Percentiles rank a stretch among this genome's conserved stretches.
phyloP scores from a whole-genome alignment of 176 grass and related monocot species.

The Alopecurus myosuroides region DNA sequence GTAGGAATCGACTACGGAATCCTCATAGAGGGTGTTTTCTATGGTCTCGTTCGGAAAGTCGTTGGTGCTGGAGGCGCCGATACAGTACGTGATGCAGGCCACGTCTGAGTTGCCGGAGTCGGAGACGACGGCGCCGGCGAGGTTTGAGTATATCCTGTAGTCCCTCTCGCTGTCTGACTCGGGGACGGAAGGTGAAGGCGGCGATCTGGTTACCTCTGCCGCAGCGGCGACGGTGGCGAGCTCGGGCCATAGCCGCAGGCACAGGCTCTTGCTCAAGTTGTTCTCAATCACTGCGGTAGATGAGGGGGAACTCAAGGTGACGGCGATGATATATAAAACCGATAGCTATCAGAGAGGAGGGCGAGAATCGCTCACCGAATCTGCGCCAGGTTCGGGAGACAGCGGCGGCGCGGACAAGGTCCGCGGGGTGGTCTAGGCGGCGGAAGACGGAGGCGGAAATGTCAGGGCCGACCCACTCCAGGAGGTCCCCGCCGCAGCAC shows the following conservation, averaged over 20 bases:
- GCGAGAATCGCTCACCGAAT: slow-evolving; percentile 32
- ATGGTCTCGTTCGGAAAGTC: slow-evolving; percentile 70
- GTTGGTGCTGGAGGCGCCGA: slow-evolving; percentile 87
- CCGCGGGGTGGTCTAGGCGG: slow-evolving; percentile 52
- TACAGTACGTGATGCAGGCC: slow-evolving; percentile 41
- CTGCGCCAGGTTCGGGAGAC: slow-evolving; percentile 82
- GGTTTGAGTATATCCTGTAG: slow-evolving; percentile 51
- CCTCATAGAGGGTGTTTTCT: slow-evolving; percentile 53
- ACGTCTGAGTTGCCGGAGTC: slow-evolving; percentile 12
- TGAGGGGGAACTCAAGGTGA: not conserved
- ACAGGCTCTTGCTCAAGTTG: slow-evolving; percentile 60
- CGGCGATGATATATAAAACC: not conserved
- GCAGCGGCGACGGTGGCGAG: slow-evolving; percentile 47
- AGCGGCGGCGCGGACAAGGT: slow-evolving; percentile 53
- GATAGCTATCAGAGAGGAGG: not conserved
- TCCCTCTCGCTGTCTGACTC: slow-evolving; percentile 50
- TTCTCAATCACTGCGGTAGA: slow-evolving; percentile 49
- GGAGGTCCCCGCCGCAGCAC: slow-evolving; percentile 34
- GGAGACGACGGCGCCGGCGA: slow-evolving; percentile 47
- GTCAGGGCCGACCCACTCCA: slow-evolving; percentile 63
- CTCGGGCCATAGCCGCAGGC: slow-evolving; percentile 53
- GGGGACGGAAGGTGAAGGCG: not conserved
- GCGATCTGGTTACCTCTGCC: slow-evolving; percentile 26
- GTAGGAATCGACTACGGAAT: not conserved
- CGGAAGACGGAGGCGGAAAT: slow-evolving; percentile 42